Conservation (phyloP, 2,329 filamentous ascomycete species). For the Neofusicoccum cordaticola region DNA sequence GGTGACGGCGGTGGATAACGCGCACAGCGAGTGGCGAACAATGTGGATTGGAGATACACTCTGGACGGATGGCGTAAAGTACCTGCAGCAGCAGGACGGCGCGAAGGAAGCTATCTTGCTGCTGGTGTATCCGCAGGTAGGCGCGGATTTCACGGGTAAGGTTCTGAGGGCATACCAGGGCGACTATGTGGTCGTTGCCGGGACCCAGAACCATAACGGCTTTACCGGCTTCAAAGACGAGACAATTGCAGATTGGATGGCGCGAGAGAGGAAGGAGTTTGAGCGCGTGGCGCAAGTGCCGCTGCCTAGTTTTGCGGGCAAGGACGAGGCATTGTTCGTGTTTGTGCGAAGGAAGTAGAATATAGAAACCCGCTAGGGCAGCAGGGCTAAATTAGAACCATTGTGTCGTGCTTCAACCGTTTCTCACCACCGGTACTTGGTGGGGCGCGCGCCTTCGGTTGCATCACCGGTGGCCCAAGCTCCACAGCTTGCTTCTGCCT, state of each 20-base stretch:
- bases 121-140: slow-evolving; percentile 71
- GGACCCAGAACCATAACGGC: slow-evolving; percentile 71
- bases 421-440: background rate
- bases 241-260: slow-evolving; percentile 67
- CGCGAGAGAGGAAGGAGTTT: slow-evolving; percentile 56
- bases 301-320: slow-evolving; percentile 71
- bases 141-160: slow-evolving; percentile 62
- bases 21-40: slow-evolving; percentile 65
- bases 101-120: slow-evolving; percentile 60
- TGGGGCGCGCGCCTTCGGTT: background rate
- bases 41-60: slow-evolving; percentile 67
- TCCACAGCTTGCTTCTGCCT: background rate
- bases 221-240: slow-evolving; percentile 67
- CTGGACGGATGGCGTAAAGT: slow-evolving; percentile 59
- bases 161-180: slow-evolving; percentile 62
- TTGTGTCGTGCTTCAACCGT: too few relatives aligned
- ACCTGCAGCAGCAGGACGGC: slow-evolving; percentile 48
- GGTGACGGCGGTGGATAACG: slow-evolving; percentile 64
- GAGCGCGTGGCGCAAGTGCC: slow-evolving; percentile 62
- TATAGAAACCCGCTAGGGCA: background rate
- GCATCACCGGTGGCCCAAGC: slow-evolving; percentile 11
- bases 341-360: slow-evolving; percentile 45
- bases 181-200: slow-evolving; percentile 66
- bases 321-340: slow-evolving; percentile 72
- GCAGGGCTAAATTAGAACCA: too few relatives aligned